Percentiles rank a stretch among this genome's conserved stretches.
Evolutionary conservation across 2,329 filamentous ascomycete species (phyloP).

Genomic region (Ophiostoma sp.): DNA sequence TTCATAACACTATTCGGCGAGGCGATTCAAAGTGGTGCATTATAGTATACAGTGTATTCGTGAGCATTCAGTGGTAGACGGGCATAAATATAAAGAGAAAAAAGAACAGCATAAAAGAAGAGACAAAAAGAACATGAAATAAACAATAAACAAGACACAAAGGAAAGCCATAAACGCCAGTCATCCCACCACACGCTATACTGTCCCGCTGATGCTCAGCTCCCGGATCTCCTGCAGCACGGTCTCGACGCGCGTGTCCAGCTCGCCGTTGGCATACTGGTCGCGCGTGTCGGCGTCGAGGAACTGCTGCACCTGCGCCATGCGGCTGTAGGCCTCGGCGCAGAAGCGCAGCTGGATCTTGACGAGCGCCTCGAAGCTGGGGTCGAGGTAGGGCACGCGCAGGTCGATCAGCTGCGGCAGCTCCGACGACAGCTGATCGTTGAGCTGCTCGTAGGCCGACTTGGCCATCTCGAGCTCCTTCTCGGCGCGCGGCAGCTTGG

Average conservation of each 20-base stretch:
- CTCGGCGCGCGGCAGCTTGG: constrained; percentile 90
- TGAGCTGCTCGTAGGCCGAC: constrained; percentile 89
- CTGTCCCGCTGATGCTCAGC: constrained; percentile 78
- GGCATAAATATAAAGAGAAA: neutral
- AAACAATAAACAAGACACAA: neutral
- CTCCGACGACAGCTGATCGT: constrained; percentile 90
- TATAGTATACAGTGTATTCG: neutral
- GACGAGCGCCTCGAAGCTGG: constrained; percentile 93
- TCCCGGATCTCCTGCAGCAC: constrained; percentile 96
- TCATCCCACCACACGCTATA: constrained; percentile 30
- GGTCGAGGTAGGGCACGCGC: constrained; percentile 93
- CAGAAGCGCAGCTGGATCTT: constrained; percentile 98
- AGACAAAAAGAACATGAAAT: neutral
- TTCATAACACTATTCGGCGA: constrained; percentile 1
- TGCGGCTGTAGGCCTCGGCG: constrained; percentile 91
- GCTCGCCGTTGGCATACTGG: constrained; percentile 87
- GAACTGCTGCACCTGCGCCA: constrained; percentile 99
- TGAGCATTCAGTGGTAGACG: neutral
- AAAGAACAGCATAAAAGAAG: neutral
- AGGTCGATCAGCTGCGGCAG: constrained; percentile 94
- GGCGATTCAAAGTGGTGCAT: neutral
- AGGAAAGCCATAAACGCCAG: neutral
- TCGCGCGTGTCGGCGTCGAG: constrained; percentile 92
- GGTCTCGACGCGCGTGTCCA: constrained; percentile 89
- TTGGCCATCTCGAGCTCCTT: constrained; percentile 95